A percentile compares a stretch with the other conserved stretches of the same genome.
phyloP scores from a whole-genome alignment of 1,139 yeast species.

The Torulaspora pretoriensis region DNA sequence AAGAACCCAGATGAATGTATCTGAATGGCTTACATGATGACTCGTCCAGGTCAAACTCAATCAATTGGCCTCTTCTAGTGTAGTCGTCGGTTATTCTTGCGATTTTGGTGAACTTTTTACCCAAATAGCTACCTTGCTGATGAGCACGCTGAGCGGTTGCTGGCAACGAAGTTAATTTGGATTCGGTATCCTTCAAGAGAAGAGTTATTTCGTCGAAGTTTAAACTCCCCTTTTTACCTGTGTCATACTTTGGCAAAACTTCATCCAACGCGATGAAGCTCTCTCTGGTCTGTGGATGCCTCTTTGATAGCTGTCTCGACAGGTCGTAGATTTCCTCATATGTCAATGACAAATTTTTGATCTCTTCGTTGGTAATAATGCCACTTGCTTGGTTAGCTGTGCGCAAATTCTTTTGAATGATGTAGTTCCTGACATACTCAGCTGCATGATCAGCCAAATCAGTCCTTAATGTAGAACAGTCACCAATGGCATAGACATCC shows the following conservation, averaged over 20 bases:
- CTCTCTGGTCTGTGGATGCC: constrained; percentile 56
- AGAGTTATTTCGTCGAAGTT: constrained; percentile 47
- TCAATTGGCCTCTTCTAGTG: constrained; percentile 22
- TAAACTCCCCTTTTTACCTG: constrained; percentile 44
- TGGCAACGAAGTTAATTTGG: constrained; percentile 58
- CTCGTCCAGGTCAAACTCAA: constrained; percentile 38
- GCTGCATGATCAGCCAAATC: constrained; percentile 52
- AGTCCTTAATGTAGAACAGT: constrained; percentile 59
- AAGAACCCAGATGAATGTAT: constrained; percentile 55
- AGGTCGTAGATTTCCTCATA: constrained; percentile 46
- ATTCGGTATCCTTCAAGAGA: constrained; percentile 50
- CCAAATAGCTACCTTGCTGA: constrained; percentile 61
- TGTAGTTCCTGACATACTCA: constrained; percentile 42
- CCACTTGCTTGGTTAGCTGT: constrained; percentile 34
- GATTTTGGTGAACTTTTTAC: constrained; percentile 49
- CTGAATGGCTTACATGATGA: constrained; percentile 52
- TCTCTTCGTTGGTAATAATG: constrained; percentile 42
- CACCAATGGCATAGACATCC: constrained; percentile 65
- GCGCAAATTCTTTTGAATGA: constrained; percentile 40
- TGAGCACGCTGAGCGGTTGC: constrained; percentile 67
- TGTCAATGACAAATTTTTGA: constrained; percentile 42
- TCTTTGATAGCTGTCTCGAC: constrained; percentile 44
- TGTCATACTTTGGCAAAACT: constrained; percentile 49
- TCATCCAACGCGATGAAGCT: constrained; percentile 49
- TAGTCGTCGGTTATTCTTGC: constrained; percentile 41